Conservation (phyloP, 257 asterid genomes). For the Fraxinus anomala region DNA sequence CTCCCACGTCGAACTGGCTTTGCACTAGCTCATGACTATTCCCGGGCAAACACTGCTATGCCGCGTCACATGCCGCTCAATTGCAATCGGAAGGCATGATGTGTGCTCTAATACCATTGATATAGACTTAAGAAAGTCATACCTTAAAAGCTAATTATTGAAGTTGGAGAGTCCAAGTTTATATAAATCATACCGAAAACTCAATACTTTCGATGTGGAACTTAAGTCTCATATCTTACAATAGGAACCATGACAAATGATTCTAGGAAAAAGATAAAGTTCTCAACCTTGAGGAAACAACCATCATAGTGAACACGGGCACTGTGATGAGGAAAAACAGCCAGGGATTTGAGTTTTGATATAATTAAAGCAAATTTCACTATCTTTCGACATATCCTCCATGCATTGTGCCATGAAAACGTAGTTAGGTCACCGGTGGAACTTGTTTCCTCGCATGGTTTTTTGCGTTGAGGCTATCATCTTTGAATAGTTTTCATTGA, state of each 20-base stretch:
- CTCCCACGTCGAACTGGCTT: too few relatives aligned
- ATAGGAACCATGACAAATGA: not conserved
- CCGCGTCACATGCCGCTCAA: too few relatives aligned
- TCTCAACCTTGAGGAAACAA: constrained; percentile 27
- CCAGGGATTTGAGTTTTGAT: constrained; percentile 19
- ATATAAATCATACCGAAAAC: too few relatives aligned
- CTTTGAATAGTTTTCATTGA: constrained; percentile 15
- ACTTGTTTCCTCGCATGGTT: constrained; percentile 6
- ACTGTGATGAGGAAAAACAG: constrained; percentile 22
- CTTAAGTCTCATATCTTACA: too few relatives aligned
- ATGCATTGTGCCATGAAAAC: constrained; percentile 29
- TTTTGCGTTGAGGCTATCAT: constrained; percentile 13
- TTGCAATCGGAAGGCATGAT: too few relatives aligned
- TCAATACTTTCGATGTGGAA: too few relatives aligned
- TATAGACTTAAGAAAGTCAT: too few relatives aligned
- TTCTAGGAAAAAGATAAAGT: constrained; percentile 25
- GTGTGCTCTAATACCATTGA: too few relatives aligned
- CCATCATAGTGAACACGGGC: constrained; percentile 26
- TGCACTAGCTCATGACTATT: too few relatives aligned
- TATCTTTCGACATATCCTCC: constrained; percentile 24
- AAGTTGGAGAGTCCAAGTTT: too few relatives aligned
- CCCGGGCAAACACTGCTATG: too few relatives aligned
- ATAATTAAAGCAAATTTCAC: constrained; percentile 19
- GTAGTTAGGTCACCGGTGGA: constrained; percentile 11
- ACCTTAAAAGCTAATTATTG: too few relatives aligned